Evolutionary conservation across 768 basidiomycete genomes (phyloP), one percentile per base, ranked within the genome.

Genomic region (Suillus lakei): DNA sequence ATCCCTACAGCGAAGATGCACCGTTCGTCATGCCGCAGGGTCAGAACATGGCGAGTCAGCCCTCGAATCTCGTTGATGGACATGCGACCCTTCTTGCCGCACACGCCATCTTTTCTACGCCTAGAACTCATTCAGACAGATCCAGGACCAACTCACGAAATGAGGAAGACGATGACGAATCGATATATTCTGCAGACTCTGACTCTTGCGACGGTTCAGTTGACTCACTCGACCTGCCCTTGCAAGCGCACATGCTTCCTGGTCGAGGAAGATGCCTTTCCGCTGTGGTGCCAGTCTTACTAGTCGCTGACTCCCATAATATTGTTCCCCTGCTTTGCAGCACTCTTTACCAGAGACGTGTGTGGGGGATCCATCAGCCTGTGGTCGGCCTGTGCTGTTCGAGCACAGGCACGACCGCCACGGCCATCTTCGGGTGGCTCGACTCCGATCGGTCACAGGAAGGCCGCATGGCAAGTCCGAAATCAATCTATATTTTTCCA

Each of bases 331-430:
- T 63, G 32, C 36, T 66, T 15, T 44, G 53, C 26, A 63, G 61
- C 36, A 10, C 62, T 8, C 48, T 63, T 28, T 65, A 65, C 53
- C 60, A 65, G 48, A 44, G 60, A 36, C 60, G 8, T 2, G 50
- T 62, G 10, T 66, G 65, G 61, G 64, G 53, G 7, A 56, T 63
- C 13, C 9, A 10, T 32, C 50, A 58, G 30, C 65, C 65, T 28
- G 65, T 46, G 13, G 62, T 66, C 21, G 65, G 65, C 34, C 38
- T 39, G 16, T 58, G 56, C 38, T 58, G 56, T 39, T 28, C 36
- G 26, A 26, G 18, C 1, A 26, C 56, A 2, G 56, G 56, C 18
- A 39, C 56, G 15, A 58, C 18, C 4, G 16, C 16, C 1, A 39
- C 38, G 7, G 26, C 23, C 9, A 39, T 58, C 54, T 58, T 58